A percentile compares a stretch with the other conserved stretches of the same genome.
phyloP scores from a whole-genome alignment of 2,329 filamentous ascomycete species.

The Chaetoscypha palmicola region DNA sequence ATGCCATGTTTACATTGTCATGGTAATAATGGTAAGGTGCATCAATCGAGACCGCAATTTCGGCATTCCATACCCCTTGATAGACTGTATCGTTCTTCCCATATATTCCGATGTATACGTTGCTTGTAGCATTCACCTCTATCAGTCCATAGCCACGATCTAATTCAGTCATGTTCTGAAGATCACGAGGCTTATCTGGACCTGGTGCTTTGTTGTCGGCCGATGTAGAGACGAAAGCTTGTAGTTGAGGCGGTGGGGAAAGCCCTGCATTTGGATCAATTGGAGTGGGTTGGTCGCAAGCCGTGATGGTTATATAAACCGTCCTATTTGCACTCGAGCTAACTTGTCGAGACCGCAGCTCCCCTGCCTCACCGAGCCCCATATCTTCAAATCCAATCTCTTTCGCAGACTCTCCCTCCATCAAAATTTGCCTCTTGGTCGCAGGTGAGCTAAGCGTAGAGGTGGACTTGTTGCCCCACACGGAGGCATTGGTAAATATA shows the following conservation, averaged over 20 bases:
- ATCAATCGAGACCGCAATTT: conserved; percentile 78
- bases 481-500: conserved; percentile 51
- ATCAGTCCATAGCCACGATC: conserved; percentile 39
- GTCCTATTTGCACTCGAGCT: conserved; percentile 16
- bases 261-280: conserved; percentile 16
- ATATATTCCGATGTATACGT: conserved; percentile 70
- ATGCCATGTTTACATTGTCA: conserved; percentile 50
- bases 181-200: conserved; percentile 37
- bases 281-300: conserved; percentile 64
- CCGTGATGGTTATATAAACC: conserved; percentile 79
- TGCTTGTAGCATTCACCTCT: conserved; percentile 51
- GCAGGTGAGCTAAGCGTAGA: conserved; percentile 11
- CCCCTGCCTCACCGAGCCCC: conserved; percentile 5
- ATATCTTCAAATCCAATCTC: conserved; percentile 7
- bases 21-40: conserved; percentile 62
- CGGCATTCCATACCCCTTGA: conserved; percentile 65
- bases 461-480: conserved; percentile 40
- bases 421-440: conserved; percentile 16
- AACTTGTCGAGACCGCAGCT: conserved; percentile 17
- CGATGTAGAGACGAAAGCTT: conserved; percentile 67
- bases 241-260: conserved; percentile 61
- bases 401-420: conserved; percentile 14
- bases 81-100: conserved; percentile 54
- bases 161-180: conserved; percentile 19
- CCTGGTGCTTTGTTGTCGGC: conserved; percentile 58